These are phyloP conservation scores for Intubia oerlemansii DNA, from an alignment of 2,329 filamentous ascomycete genomes.

Conservation along the genomic window DNA sequence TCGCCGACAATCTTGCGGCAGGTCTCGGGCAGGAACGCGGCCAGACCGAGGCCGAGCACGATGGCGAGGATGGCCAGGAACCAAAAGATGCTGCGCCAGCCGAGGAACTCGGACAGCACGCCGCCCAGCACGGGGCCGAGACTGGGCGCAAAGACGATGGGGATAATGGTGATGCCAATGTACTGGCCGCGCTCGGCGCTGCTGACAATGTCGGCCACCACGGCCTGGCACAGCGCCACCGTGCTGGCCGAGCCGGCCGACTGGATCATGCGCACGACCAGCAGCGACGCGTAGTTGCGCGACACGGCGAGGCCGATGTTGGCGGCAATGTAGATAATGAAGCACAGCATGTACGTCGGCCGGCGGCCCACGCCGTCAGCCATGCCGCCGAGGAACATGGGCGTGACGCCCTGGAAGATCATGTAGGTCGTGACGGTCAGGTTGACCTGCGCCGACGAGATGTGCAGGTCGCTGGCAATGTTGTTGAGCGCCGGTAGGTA, in stretches of 20 bases:
- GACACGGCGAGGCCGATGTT: constrained; percentile 30
- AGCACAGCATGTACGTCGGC: constrained; percentile 29
- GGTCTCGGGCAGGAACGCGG: constrained; percentile 32
- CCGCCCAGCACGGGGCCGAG: constrained; percentile 37
- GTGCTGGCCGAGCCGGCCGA: constrained; percentile 36
- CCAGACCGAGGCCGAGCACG: constrained; percentile 19
- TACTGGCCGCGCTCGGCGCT: constrained; percentile 38
- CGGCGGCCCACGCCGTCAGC: constrained; percentile 30
- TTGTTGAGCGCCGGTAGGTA: constrained; percentile 30
- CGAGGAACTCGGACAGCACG: constrained; percentile 30
- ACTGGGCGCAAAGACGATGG: constrained; percentile 24
- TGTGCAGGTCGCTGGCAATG: constrained; percentile 19
- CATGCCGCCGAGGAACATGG: constrained; percentile 31
- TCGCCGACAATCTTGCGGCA: constrained; percentile 28
- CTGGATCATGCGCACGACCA: constrained; percentile 33
- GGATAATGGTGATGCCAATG: constrained; percentile 28
- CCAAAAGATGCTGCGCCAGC: constrained; percentile 42
- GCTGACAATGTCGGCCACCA: constrained; percentile 42
- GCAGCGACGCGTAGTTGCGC: constrained; percentile 24
- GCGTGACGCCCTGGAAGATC: constrained; percentile 38
- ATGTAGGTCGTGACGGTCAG: constrained; percentile 32
- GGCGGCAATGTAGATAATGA: constrained; percentile 27
- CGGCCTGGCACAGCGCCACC: constrained; percentile 30
- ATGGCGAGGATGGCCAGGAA: constrained; percentile 28
- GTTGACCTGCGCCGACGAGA: constrained; percentile 21